Evolutionary conservation across 2,329 filamentous ascomycete genomes (phyloP), one percentile per base, ranked within the genome.

Genomic region (Chaetomiaceae sp.): DNA sequence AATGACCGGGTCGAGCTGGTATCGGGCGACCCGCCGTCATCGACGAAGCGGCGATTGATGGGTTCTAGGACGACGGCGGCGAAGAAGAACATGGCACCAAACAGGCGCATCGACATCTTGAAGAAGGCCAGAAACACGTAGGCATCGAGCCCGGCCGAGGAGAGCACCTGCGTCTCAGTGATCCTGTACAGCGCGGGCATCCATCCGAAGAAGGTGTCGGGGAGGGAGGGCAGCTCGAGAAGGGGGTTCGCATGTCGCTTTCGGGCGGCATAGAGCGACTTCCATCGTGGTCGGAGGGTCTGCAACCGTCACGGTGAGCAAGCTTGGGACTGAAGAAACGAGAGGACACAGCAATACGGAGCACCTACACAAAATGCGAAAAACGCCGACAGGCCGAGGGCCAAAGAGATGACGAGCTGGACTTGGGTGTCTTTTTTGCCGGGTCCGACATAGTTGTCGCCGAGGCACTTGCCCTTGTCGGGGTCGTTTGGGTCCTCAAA

Each of bases 91-190:
- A 95, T 87, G 47, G 87, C 74, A 14, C 81, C 74, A 46, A 97
- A 85, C 61, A 96, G 87, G 57, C 87, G 89, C 60, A 90, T 88
- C 11, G 92, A 86, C 83, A 97, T 94, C 68, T 91, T 95, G 77
- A 96, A 97, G 71, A 99, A 99, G 14, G 86, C 82, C 13, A 99
- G 77, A 66, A 99, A 96, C 60, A 96, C 94, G 72, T 89, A 99
- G 46, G 94, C 94, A 73, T 99, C 94, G 45, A 99, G 79, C 0
- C 94, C 94, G 16, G 92, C 92, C 18, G 90, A 92, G 14, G 87
- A 85, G 48, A 99, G 77, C 4, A 99, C 84, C 69, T 97, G 87
- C 65, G 95, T 85, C 61, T 97, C 91, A 1, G 85, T 89, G 56
- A 99, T 88, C 60, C 73, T 82, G 73, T 90, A 94, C 36, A 99